Base-by-base conservation (phyloP, 1,284 basidiomycete species). In the Takashimella tepidaria region DNA sequence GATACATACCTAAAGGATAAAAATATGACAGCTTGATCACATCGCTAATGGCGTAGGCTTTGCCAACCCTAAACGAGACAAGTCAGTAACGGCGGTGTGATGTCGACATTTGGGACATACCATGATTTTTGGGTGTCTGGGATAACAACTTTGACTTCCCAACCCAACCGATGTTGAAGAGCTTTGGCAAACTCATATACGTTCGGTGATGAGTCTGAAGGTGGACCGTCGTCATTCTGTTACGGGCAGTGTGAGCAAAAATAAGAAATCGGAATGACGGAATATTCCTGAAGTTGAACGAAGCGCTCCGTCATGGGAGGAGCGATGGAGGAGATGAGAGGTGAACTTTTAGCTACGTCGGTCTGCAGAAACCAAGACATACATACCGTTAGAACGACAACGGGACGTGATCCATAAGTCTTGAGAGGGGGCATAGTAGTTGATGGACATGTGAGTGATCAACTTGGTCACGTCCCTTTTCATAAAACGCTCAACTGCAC, bases 71-170 rank as follows among this genome's bases (percentile, higher is more conserved):
- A 48, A 24, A 19, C 5, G 16, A 19, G 49, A 54, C 27, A 63
- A 52, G 37, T 43, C 41, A 23, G 19, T 46, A 24, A 2, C 53
- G 40, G 31, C 12, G 41, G 47, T 4, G 47, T 31, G 26, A 53
- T 24, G 52, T 27, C 13, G 10, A 43, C 11, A 13, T 49, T 47
- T 41, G 13, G 16, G 22, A 47, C 66, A 56, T 19, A 73, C 92
- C 92, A 96, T 40, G 87, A 89, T 73, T 89, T 91, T 72, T 96
- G 92, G 16, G 84, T 82, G 61, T 85, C 86, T 1, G 92, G 92
- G 16, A 95, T 78, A 54, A 95, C 90, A 3, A 96, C 91, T 63
- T 84, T 86, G 41, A 96, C 88, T 61, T 90, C 81, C 87, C 88
- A 92, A 4, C 86, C 86, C 21, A 92, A 80, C 51, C 80, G 75